These are phyloP conservation scores for Sporisorium sorghi DNA, from an alignment of 1,284 basidiomycete species.

Conservation along the genomic window DNA sequence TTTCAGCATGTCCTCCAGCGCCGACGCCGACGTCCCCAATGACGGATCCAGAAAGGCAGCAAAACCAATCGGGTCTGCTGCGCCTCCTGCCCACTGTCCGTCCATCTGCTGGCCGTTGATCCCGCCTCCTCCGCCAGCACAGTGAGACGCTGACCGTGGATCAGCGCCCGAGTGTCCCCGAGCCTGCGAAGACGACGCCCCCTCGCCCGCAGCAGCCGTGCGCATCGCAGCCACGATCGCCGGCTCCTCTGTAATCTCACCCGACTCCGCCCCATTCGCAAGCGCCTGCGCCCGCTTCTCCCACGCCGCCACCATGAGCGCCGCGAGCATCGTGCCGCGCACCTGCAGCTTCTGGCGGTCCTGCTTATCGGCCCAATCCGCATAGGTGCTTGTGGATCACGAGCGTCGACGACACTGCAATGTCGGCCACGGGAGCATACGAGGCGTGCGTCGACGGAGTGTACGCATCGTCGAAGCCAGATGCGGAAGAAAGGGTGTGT, in stretches of 20 bases:
- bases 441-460: neutral
- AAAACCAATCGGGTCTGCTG: neutral
- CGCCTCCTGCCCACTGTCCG: neutral
- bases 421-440: neutral
- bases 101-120: neutral
- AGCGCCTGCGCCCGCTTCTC: constrained; percentile 22
- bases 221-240: constrained; percentile 18
- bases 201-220: neutral
- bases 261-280: neutral
- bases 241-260: constrained; percentile 1
- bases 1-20: constrained; percentile 14
- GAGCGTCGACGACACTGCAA: constrained; percentile 6
- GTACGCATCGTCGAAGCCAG: neutral
- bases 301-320: constrained; percentile 27
- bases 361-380: neutral
- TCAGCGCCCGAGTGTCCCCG: neutral
- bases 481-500: neutral
- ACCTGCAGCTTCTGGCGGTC: constrained; percentile 4
- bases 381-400: constrained; percentile 20
- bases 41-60: constrained; percentile 3
- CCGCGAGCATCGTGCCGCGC: constrained; percentile 19
- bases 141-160: neutral
- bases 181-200: neutral
- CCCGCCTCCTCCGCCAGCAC: too few species aligned
- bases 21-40: neutral